Evolutionary conservation across 2,329 filamentous ascomycete species (phyloP).

Genomic region (Phialemonium atrogriseum): DNA sequence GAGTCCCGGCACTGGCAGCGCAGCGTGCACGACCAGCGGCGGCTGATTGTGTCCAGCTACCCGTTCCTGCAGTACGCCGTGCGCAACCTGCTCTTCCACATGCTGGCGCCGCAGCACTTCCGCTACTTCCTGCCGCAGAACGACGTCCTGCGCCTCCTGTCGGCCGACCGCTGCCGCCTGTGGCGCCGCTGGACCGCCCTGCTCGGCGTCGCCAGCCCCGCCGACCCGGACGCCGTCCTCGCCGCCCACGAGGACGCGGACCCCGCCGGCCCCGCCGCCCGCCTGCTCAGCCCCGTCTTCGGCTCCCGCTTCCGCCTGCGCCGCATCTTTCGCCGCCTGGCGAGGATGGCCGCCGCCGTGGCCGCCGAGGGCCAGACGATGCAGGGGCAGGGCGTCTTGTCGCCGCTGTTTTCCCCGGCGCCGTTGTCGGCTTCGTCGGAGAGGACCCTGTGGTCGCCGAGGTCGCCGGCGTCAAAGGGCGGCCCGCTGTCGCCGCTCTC

Average conservation of each 20-base stretch:
- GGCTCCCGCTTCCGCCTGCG: constrained; percentile 20
- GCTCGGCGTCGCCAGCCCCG: constrained; percentile 14
- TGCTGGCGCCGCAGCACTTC: constrained; percentile 19
- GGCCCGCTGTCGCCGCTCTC: constrained; percentile 7
- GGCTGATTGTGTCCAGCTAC: constrained; percentile 19
- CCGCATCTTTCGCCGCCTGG: constrained; percentile 19
- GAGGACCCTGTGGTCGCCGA: constrained; percentile 1
- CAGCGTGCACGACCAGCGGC: constrained; percentile 15
- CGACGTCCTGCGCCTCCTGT: constrained; percentile 14
- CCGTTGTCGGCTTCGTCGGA: constrained; percentile 1
- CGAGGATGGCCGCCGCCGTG: constrained; percentile 10
- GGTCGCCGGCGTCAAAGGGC: constrained; percentile 4
- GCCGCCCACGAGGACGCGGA: constrained; percentile 7
- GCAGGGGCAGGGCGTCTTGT: background rate
- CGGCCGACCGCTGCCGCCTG: constrained; percentile 18
- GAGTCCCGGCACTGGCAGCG: constrained; percentile 9
- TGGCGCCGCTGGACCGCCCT: constrained; percentile 24
- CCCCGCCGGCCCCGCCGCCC: constrained; percentile 10
- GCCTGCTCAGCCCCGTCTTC: constrained; percentile 19
- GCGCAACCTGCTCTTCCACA: constrained; percentile 21
- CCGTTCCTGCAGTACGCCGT: constrained; percentile 24
- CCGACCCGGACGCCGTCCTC: constrained; percentile 14
- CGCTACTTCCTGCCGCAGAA: constrained; percentile 23
- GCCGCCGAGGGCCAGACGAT: too few species aligned
- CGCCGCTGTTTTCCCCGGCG: constrained; percentile 6